phyloP scores from a whole-genome alignment of 2,329 filamentous ascomycete genomes.

The Cercospora berteroae region DNA sequence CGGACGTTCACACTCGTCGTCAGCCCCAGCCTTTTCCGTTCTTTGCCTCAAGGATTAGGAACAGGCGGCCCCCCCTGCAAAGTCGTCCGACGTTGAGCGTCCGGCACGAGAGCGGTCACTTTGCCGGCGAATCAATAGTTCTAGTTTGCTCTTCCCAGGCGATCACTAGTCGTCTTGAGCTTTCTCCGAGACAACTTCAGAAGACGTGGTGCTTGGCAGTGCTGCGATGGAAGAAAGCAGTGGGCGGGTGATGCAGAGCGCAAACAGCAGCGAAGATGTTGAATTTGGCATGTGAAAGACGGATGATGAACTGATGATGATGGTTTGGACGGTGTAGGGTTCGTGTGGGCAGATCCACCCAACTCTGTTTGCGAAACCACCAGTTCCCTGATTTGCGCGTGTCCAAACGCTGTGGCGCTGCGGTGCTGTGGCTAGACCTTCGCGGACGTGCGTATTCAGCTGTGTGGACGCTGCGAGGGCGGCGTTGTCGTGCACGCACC shows the following conservation, averaged over 20 bases:
- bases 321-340: neutral
- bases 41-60: neutral
- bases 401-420: conserved; percentile 1
- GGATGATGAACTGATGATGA: neutral
- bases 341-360: neutral
- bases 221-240: neutral
- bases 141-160: neutral
- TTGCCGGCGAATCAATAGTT: neutral
- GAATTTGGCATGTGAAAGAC: neutral
- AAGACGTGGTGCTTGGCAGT: neutral
- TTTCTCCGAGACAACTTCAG: neutral
- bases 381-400: neutral
- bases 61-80: neutral
- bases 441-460: neutral
- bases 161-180: neutral
- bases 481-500: neutral
- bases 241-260: too few species aligned
- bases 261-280: too few species aligned
- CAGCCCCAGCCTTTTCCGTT: neutral
- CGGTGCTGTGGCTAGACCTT: neutral
- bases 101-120: neutral
- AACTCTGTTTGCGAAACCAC: neutral
- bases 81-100: neutral
- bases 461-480: neutral
- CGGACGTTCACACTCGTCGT: neutral